Conservation (phyloP, 371 early-diverging fungal genomes). For the Mortierella sp. region DNA sequence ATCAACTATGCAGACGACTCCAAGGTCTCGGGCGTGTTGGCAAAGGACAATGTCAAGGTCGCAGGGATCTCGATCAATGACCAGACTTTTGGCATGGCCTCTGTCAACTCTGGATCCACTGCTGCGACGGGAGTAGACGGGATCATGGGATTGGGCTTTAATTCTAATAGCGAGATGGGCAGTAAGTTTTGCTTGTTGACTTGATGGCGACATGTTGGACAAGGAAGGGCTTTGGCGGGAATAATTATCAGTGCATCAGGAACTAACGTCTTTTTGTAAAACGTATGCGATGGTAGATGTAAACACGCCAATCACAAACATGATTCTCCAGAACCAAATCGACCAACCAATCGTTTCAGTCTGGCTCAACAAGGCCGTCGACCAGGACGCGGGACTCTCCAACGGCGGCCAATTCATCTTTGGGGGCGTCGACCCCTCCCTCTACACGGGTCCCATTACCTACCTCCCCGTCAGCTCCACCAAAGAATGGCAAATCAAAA, state of each 20-base stretch:
- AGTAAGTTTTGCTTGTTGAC: constrained; percentile 14
- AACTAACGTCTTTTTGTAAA: neutral
- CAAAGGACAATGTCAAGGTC: constrained; percentile 36
- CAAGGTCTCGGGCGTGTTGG: constrained; percentile 36
- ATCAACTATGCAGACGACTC: constrained; percentile 53
- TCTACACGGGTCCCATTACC: constrained; percentile 35
- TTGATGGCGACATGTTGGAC: neutral
- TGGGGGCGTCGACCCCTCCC: constrained; percentile 42
- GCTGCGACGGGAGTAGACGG: constrained; percentile 47
- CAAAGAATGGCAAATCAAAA: constrained; percentile 45
- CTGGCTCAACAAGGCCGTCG: constrained; percentile 47
- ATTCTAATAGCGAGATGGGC: constrained; percentile 37
- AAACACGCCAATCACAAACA: constrained; percentile 38
- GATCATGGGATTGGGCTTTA: constrained; percentile 51
- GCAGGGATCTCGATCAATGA: constrained; percentile 32
- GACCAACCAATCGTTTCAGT: constrained; percentile 52
- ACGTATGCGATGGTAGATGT: constrained; percentile 5
- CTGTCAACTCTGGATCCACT: constrained; percentile 36
- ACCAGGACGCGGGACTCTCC: constrained; percentile 39
- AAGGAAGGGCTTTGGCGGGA: no score
- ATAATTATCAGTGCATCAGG: no score
- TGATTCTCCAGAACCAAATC: constrained; percentile 42
- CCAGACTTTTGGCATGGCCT: constrained; percentile 49
- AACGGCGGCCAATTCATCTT: constrained; percentile 51
- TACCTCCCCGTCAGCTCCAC: constrained; percentile 42